A percentile compares a stretch with the other conserved stretches of the same genome.
Conservation (phyloP, 2,329 filamentous ascomycete species). For the Neopestalotiopsis clavispora region DNA sequence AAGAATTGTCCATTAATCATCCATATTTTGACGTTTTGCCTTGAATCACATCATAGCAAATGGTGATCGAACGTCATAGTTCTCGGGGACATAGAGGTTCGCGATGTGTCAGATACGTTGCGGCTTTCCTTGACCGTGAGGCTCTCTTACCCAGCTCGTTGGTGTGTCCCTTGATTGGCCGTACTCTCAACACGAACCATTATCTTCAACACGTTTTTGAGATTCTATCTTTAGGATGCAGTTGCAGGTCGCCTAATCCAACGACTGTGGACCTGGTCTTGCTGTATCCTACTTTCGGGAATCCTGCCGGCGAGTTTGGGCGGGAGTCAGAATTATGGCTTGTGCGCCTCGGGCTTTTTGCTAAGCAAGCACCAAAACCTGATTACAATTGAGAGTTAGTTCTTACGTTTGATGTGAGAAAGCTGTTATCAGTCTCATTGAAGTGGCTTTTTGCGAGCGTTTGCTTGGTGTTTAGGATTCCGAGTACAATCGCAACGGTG, state of each 20-base stretch:
- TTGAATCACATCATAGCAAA: no score
- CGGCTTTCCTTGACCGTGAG: background rate
- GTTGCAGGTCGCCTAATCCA: background rate
- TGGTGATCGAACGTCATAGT: background rate
- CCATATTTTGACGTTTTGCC: background rate
- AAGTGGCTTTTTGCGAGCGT: no score
- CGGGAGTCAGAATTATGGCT: background rate
- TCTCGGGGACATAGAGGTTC: background rate
- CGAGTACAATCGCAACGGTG: no score
- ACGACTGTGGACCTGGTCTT: background rate
- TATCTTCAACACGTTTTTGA: background rate
- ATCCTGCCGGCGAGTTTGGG: background rate
- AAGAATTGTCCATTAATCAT: background rate
- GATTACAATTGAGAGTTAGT: background rate
- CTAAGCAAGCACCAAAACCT: background rate
- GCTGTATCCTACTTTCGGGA: background rate
- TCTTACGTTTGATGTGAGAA: no score
- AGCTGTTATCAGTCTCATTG: no score
- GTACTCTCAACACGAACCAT: background rate
- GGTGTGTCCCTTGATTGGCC: background rate
- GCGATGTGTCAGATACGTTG: background rate
- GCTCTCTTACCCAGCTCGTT: background rate
- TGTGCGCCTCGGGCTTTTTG: background rate
- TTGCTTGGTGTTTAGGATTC: no score
- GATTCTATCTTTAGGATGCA: background rate